Percentiles rank a stretch among this genome's conserved stretches.
These are phyloP conservation scores for Lomentospora prolificans DNA, from an alignment of 2,329 filamentous ascomycete genomes.

Conservation along the genomic window DNA sequence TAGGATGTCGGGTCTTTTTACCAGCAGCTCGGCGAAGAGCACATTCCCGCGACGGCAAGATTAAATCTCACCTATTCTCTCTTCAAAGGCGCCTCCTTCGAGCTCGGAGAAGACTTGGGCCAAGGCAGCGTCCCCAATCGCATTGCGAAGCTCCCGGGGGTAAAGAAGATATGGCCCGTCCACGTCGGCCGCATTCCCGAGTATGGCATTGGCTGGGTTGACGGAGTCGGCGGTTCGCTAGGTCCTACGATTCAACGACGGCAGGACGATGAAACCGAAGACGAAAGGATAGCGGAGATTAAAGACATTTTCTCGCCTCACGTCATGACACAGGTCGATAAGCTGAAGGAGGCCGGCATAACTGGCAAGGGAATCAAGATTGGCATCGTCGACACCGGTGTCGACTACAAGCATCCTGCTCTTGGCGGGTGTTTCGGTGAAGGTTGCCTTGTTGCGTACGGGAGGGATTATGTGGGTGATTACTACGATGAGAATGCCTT, in stretches of 20 bases:
- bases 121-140: conserved; percentile 21
- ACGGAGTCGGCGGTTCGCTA: conserved; percentile 33
- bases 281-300: conserved; percentile 11
- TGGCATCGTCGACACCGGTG: conserved; percentile 43
- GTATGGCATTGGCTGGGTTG: conserved; percentile 32
- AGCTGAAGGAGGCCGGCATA: conserved; percentile 36
- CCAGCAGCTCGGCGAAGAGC: conserved; percentile 1
- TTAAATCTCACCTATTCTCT: conserved; percentile 39
- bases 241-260: conserved; percentile 7
- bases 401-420: conserved; percentile 53
- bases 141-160: conserved; percentile 12
- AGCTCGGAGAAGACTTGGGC: conserved; percentile 36
- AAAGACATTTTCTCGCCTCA: conserved; percentile 37
- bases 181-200: conserved; percentile 39
- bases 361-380: conserved; percentile 43
- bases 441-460: conserved; percentile 47
- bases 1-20: conserved; percentile 6
- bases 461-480: conserved; percentile 51
- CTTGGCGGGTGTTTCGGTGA: conserved; percentile 55
- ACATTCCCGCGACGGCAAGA: conserved; percentile 25
- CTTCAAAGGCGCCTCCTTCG: conserved; percentile 45
- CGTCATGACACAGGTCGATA: conserved; percentile 46
- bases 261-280: background rate
- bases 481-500: conserved; percentile 31
- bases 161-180: conserved; percentile 28